Conservation (phyloP, 345 rosid genomes). For the Aethionema arabicum region DNA sequence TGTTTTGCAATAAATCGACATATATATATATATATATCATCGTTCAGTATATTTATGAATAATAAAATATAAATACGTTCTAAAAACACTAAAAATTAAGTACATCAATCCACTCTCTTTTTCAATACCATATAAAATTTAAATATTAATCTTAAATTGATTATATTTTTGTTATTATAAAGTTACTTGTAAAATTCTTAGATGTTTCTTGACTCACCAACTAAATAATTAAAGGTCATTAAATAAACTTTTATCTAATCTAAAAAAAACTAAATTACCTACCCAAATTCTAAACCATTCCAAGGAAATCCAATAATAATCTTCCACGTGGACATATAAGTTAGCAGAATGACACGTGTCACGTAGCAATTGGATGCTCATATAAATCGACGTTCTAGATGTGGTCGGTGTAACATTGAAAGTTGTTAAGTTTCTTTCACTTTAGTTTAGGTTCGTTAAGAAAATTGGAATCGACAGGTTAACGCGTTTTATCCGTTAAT, state of each 20-base stretch:
- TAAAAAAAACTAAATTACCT: conserved; percentile 1
- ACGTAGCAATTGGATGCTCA: background rate
- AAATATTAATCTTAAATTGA: background rate
- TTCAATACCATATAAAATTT: no score
- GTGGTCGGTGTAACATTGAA: conserved; percentile 1
- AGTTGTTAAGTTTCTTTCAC: background rate
- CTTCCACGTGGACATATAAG: background rate
- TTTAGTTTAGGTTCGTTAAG: conserved; percentile 10
- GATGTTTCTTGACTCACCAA: no score
- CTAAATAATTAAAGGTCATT: no score
- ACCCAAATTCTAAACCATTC: background rate
- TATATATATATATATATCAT: no score
- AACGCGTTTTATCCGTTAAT: conserved; percentile 17
- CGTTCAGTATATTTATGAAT: no score
- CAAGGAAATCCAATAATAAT: background rate
- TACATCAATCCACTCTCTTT: background rate
- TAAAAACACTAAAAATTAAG: no score
- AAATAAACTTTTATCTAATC: background rate
- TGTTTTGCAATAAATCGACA: no score
- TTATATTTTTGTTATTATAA: background rate
- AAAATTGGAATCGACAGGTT: conserved; percentile 13
- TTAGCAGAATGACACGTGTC: conserved; percentile 1
- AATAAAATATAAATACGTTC: background rate
- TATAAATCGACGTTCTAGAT: no score
- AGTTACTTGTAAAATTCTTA: background rate